Evolutionary conservation across 1,284 basidiomycete species (phyloP).

Genomic region (Pseudozyma sp.): DNA sequence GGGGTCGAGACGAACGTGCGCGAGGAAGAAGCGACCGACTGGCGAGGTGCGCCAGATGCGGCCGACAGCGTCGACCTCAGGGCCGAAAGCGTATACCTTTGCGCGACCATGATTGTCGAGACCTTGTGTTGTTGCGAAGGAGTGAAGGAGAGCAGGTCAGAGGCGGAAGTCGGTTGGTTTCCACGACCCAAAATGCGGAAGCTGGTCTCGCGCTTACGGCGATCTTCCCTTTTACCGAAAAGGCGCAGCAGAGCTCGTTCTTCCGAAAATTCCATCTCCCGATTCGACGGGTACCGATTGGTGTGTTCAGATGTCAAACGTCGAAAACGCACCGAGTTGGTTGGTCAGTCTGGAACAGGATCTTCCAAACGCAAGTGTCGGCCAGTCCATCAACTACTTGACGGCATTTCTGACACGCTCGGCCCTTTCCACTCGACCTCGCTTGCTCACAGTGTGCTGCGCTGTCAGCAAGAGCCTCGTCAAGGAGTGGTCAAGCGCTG

Average conservation of each 20-base stretch:
- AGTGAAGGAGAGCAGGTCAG: neutral
- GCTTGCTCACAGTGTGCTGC: too few relatives aligned
- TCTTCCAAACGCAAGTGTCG: neutral
- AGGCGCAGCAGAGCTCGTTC: conserved; percentile 3
- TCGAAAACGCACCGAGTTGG: too few relatives aligned
- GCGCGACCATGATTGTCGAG: conserved; percentile 29
- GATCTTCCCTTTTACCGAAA: neutral
- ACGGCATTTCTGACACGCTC: neutral
- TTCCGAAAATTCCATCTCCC: neutral
- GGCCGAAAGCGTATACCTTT: conserved; percentile 44
- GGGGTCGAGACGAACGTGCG: conserved; percentile 43
- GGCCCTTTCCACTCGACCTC: neutral
- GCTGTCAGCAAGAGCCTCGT: too few relatives aligned
- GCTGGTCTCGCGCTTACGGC: neutral
- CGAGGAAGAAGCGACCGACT: conserved; percentile 33
- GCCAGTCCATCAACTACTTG: neutral
- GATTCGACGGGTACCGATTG: neutral
- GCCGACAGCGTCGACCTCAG: conserved; percentile 48
- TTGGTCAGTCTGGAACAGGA: neutral
- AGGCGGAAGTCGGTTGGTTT: neutral
- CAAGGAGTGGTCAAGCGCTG: too few relatives aligned
- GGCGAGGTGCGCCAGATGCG: conserved; percentile 30
- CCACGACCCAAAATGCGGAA: neutral
- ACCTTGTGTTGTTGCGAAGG: too few relatives aligned
- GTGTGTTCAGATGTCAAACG: neutral